These are phyloP conservation scores for Simmondsia chinensis DNA, from an alignment of 148 eudicot genomes.

Conservation along the genomic window DNA sequence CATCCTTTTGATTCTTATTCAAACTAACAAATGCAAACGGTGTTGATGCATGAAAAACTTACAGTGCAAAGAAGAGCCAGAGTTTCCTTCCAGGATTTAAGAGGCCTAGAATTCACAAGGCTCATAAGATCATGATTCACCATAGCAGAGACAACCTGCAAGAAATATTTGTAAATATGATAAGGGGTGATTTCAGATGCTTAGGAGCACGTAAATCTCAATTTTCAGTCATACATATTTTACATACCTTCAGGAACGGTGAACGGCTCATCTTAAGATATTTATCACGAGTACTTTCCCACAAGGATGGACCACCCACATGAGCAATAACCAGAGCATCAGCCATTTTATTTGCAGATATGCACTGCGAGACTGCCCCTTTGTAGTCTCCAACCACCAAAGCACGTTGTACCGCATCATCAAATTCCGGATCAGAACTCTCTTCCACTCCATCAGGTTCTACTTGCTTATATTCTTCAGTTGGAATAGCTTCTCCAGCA, in stretches of 20 bases:
- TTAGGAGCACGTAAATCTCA: too few relatives aligned
- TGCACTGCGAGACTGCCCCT: slow-evolving; percentile 78
- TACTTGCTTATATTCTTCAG: slow-evolving; percentile 30
- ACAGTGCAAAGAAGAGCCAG: slow-evolving; percentile 96
- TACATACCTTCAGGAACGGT: slow-evolving; percentile 81
- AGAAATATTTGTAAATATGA: neutral
- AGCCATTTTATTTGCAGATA: slow-evolving; percentile 74
- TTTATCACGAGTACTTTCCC: slow-evolving; percentile 80
- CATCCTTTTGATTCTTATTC: too few relatives aligned
- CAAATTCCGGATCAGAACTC: slow-evolving; percentile 51
- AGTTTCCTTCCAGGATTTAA: slow-evolving; percentile 94
- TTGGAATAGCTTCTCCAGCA: slow-evolving; percentile 32
- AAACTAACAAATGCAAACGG: too few relatives aligned
- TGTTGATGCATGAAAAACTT: slow-evolving; percentile 20
- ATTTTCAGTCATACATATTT: neutral
- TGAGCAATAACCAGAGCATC: slow-evolving; percentile 98
- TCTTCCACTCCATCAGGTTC: slow-evolving; percentile 52
- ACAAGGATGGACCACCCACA: slow-evolving; percentile 68
- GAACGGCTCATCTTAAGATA: slow-evolving; percentile 59
- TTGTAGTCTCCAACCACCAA: slow-evolving; percentile 94
- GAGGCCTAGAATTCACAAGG: slow-evolving; percentile 79
- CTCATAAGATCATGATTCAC: slow-evolving; percentile 79
- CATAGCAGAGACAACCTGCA: slow-evolving; percentile 90
- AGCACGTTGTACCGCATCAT: slow-evolving; percentile 86
- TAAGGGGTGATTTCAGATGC: too few relatives aligned